These are phyloP conservation scores for Aciculoconidium aculeatum DNA, from an alignment of 805 yeast genomes.

Conservation along the genomic window DNA sequence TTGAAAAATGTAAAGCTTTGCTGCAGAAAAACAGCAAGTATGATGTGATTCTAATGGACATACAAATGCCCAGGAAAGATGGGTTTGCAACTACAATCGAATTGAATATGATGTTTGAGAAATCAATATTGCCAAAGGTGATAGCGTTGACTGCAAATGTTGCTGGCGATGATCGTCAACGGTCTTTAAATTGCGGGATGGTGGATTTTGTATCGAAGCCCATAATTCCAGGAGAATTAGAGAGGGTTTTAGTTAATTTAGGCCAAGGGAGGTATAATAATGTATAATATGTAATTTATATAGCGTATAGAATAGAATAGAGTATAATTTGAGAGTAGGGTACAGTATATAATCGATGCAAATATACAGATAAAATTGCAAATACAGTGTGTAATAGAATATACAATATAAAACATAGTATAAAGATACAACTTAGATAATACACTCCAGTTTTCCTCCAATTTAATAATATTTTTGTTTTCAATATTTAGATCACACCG, in stretches of 20 bases:
- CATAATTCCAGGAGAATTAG: constrained; percentile 41
- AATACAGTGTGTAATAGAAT: too few relatives aligned
- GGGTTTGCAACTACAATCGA: constrained; percentile 48
- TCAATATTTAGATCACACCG: too few relatives aligned
- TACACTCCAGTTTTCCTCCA: too few relatives aligned
- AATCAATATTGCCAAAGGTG: constrained; percentile 28
- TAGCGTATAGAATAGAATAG: background rate
- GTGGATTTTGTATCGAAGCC: constrained; percentile 49
- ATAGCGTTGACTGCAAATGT: constrained; percentile 50
- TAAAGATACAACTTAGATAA: too few relatives aligned
- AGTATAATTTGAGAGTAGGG: too few relatives aligned
- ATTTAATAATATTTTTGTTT: too few relatives aligned
- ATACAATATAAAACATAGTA: too few relatives aligned
- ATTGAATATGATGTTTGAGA: constrained; percentile 25
- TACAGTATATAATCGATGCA: too few relatives aligned
- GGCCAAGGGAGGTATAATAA: constrained; percentile 1
- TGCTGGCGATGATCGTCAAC: constrained; percentile 46
- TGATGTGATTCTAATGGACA: constrained; percentile 52
- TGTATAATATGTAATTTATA: background rate
- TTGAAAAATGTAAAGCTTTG: constrained; percentile 27
- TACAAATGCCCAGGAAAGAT: constrained; percentile 51
- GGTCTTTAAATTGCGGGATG: constrained; percentile 47
- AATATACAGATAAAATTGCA: too few relatives aligned
- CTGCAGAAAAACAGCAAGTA: constrained; percentile 27
- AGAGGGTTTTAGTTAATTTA: constrained; percentile 23